Conservation (phyloP, 1,284 basidiomycete genomes). For the Coniophora puteana region DNA sequence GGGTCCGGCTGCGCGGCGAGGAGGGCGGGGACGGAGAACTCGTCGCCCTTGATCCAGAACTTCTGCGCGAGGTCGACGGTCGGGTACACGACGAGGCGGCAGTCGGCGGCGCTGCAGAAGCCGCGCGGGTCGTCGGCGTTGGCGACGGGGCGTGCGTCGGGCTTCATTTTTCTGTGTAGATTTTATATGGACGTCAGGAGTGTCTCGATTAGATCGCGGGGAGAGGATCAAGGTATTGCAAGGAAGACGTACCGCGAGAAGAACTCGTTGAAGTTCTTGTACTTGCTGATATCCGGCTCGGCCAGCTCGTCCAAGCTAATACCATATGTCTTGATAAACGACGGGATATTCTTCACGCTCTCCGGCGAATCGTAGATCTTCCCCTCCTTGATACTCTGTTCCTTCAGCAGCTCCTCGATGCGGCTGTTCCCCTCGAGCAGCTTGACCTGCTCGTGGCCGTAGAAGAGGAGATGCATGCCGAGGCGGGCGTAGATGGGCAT, state of each 20-base stretch:
- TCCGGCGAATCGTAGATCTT: constrained; percentile 50
- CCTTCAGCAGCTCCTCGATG: constrained; percentile 58
- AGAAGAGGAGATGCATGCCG: constrained; percentile 82
- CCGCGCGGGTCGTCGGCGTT: constrained; percentile 48
- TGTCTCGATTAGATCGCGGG: not conserved
- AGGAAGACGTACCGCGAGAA: too few species aligned
- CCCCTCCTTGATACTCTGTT: constrained; percentile 67
- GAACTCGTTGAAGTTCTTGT: constrained; percentile 80
- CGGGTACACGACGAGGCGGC: constrained; percentile 67
- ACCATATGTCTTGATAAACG: constrained; percentile 73
- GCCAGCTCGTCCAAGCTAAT: constrained; percentile 63
- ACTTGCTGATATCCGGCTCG: constrained; percentile 57
- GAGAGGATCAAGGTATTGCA: constrained; percentile 10
- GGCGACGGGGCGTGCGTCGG: constrained; percentile 64
- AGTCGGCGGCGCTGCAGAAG: constrained; percentile 73
- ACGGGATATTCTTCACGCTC: constrained; percentile 60
- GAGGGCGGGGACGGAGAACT: constrained; percentile 66
- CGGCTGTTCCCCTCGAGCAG: constrained; percentile 46
- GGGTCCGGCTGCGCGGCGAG: constrained; percentile 43
- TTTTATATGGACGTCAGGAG: not conserved
- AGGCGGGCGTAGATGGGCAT: constrained; percentile 74
- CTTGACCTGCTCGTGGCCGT: constrained; percentile 49
- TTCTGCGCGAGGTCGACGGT: constrained; percentile 57
- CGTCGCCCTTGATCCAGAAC: constrained; percentile 77
- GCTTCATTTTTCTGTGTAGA: constrained; percentile 57